phyloP scores from a whole-genome alignment of 208 protist species.

The Crithidia fasciculata region DNA sequence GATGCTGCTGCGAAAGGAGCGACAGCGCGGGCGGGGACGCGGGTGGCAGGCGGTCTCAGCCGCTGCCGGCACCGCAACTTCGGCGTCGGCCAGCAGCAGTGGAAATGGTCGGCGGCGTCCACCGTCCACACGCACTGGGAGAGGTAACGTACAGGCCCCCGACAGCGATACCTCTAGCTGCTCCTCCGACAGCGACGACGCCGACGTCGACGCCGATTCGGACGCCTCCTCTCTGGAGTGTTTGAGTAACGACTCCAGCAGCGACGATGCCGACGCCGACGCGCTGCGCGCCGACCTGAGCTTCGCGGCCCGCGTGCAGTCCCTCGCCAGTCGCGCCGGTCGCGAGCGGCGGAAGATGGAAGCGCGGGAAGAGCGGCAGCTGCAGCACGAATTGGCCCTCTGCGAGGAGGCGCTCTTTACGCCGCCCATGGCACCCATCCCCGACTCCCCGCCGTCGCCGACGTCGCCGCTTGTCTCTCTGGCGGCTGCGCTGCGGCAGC shows the following conservation, averaged over 20 bases:
- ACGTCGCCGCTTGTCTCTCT: not conserved
- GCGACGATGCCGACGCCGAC: slow-evolving; percentile 15
- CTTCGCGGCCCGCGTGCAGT: slow-evolving; percentile 40
- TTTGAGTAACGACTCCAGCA: slow-evolving; percentile 19
- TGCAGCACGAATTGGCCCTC: slow-evolving; percentile 22
- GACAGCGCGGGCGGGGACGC: slow-evolving; percentile 21
- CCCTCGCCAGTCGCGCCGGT: slow-evolving; percentile 37
- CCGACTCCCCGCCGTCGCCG: not conserved
- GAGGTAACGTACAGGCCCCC: not conserved
- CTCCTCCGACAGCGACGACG: slow-evolving; percentile 8
- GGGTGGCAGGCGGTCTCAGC: slow-evolving; percentile 16
- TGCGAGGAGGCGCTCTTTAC: slow-evolving; percentile 10
- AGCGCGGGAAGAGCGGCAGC: slow-evolving; percentile 25
- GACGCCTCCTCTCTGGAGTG: slow-evolving; percentile 31
- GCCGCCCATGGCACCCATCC: not conserved
- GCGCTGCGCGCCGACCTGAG: slow-evolving; percentile 5
- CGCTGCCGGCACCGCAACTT: not conserved
- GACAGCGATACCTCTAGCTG: slow-evolving; percentile 9
- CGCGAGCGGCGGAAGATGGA: slow-evolving; percentile 38
- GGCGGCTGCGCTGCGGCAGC: slow-evolving; percentile 4
- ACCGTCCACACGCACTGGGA: not conserved
- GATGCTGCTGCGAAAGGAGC: slow-evolving; percentile 61
- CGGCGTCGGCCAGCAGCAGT: no score
- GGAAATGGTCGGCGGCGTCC: not conserved
- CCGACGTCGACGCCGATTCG: not conserved